These are phyloP conservation scores for Noccaea bulbosa DNA, from an alignment of 345 rosid species.

Conservation along the genomic window DNA sequence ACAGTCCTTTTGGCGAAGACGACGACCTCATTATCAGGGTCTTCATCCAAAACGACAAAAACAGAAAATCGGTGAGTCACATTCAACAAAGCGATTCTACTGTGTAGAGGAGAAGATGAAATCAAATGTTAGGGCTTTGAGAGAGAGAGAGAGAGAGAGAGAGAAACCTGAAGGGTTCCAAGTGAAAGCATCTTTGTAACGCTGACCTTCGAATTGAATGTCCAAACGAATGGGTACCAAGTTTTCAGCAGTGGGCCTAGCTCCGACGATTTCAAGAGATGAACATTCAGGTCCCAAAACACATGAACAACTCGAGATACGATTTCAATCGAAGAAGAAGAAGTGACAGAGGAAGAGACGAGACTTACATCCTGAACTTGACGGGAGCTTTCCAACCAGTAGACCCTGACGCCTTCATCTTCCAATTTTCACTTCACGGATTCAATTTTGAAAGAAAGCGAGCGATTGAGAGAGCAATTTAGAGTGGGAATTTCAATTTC, in stretches of 20 bases:
- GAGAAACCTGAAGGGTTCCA: conserved; percentile 89
- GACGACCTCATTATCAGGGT: conserved; percentile 87
- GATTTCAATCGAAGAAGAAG: conserved; percentile 24
- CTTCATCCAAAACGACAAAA: conserved; percentile 41
- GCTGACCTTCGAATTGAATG: conserved; percentile 90
- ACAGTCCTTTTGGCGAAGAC: conserved; percentile 87
- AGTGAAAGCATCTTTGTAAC: conserved; percentile 87
- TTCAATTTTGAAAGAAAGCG: conserved; percentile 1
- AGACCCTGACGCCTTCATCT: conserved; percentile 39
- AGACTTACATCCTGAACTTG: conserved; percentile 83
- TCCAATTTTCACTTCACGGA: conserved; percentile 21
- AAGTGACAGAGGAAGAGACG: not conserved
- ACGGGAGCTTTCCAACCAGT: conserved; percentile 51
- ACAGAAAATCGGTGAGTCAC: conserved; percentile 10
- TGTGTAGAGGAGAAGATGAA: not conserved
- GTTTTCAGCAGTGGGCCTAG: conserved; percentile 85
- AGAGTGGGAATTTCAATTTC: conserved; percentile 22
- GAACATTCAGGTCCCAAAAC: conserved; percentile 19
- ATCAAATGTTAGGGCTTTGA: conserved; percentile 2
- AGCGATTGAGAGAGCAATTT: not conserved
- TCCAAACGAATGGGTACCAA: conserved; percentile 88
- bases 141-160: not conserved
- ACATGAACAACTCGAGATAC: conserved; percentile 12
- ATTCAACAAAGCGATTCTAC: not conserved
- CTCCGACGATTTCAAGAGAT: conserved; percentile 24